A percentile compares a stretch with the other conserved stretches of the same genome.
Evolutionary conservation across 257 asterid species (phyloP).

Genomic region (Lycium ferocissimum): DNA sequence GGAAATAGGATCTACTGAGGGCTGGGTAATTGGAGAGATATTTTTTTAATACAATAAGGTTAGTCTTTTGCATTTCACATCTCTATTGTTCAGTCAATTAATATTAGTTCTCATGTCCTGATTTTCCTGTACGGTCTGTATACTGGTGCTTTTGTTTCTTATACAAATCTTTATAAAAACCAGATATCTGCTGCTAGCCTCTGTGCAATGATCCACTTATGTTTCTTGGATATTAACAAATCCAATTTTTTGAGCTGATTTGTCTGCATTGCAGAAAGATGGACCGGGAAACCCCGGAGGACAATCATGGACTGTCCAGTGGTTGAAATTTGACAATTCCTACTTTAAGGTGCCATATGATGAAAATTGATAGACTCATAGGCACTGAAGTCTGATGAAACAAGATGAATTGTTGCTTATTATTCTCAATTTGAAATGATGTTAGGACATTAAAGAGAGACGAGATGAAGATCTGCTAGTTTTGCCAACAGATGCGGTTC

Average conservation of each 20-base stretch:
- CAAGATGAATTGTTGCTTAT: slow-evolving; percentile 26
- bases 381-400: slow-evolving; percentile 3
- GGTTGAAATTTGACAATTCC: slow-evolving; percentile 95
- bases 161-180: background rate
- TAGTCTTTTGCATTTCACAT: slow-evolving; percentile 11
- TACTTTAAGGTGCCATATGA: slow-evolving; percentile 75
- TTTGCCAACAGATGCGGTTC: slow-evolving; percentile 94
- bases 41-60: slow-evolving; percentile 2
- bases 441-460: slow-evolving; percentile 81
- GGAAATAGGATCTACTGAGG: slow-evolving; percentile 25
- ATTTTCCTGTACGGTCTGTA: background rate
- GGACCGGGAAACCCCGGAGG: slow-evolving; percentile 99
- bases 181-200: slow-evolving; percentile 2
- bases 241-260: background rate
- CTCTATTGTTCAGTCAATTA: background rate
- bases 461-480: slow-evolving; percentile 89
- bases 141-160: slow-evolving; percentile 11
- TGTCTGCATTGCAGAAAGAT: slow-evolving; percentile 74
- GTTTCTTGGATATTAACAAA: slow-evolving; percentile 5
- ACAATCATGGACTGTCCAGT: slow-evolving; percentile 95
- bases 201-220: background rate
- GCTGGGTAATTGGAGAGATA: slow-evolving; percentile 16
- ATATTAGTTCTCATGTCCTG: background rate
- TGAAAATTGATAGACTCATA: background rate
- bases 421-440: slow-evolving; percentile 35